These are phyloP conservation scores for Phytophthora parvispora DNA, from an alignment of 352 stramenopile genomes.

Conservation along the genomic window DNA sequence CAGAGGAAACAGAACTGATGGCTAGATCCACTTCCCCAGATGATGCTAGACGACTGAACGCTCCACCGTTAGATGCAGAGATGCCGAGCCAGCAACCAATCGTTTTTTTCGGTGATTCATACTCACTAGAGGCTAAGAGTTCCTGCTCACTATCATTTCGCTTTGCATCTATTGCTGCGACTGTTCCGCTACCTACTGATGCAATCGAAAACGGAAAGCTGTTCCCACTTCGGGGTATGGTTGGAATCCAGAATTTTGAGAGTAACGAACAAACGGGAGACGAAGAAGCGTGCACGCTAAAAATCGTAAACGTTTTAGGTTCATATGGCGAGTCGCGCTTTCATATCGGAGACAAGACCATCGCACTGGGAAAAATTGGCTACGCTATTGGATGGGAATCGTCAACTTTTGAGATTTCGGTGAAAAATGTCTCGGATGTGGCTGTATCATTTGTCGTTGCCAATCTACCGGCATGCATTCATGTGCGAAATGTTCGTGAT, in stretches of 20 bases:
- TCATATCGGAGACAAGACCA: slow-evolving; percentile 52
- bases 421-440: slow-evolving; percentile 82
- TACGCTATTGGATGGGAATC: slow-evolving; percentile 84
- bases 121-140: slow-evolving; percentile 52
- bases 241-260: slow-evolving; percentile 83
- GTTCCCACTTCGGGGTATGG: slow-evolving; percentile 66
- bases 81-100: slow-evolving; percentile 13
- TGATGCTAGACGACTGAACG: slow-evolving; percentile 35
- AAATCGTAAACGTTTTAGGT: slow-evolving; percentile 66
- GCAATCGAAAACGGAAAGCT: slow-evolving; percentile 70
- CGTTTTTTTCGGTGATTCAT: slow-evolving; percentile 67
- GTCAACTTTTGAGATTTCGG: slow-evolving; percentile 67
- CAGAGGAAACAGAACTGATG: slow-evolving; percentile 23
- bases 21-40: slow-evolving; percentile 38
- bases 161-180: slow-evolving; percentile 78
- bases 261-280: slow-evolving; percentile 3
- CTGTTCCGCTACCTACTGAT: slow-evolving; percentile 55
- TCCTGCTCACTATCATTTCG: slow-evolving; percentile 67
- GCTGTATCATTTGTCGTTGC: slow-evolving; percentile 65
- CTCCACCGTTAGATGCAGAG: background rate
- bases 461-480: slow-evolving; percentile 66
- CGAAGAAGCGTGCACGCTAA: slow-evolving; percentile 72
- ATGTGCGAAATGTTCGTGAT: slow-evolving; percentile 49
- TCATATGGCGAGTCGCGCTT: slow-evolving; percentile 75
- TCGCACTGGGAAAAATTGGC: slow-evolving; percentile 86